These are phyloP conservation scores for Lasiodiplodia sp. DNA, from an alignment of 2,329 filamentous ascomycete genomes.

Conservation along the genomic window DNA sequence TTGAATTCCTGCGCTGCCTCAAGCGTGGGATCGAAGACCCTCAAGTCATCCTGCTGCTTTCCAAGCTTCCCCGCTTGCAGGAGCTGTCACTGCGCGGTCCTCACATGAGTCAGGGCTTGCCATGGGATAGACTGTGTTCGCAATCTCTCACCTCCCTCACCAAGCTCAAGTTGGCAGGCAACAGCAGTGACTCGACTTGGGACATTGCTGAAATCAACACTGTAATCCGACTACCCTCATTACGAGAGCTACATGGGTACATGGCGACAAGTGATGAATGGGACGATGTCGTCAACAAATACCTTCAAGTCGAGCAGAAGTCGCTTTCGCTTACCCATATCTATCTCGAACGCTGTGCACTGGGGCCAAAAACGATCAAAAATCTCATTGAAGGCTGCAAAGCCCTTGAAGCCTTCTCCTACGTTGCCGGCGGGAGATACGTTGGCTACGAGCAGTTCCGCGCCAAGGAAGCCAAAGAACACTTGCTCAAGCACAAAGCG, in stretches of 20 bases:
- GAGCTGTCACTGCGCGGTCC: slow-evolving; percentile 5
- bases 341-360: slow-evolving; percentile 12
- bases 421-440: neutral
- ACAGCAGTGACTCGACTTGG: neutral
- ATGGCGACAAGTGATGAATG: neutral
- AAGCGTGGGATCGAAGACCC: slow-evolving; percentile 14
- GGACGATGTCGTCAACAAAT: neutral
- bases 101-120: neutral
- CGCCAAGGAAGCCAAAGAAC: slow-evolving; percentile 15
- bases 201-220: slow-evolving; percentile 1
- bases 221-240: slow-evolving; percentile 7
- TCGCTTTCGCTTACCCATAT: slow-evolving; percentile 24
- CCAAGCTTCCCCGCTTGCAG: slow-evolving; percentile 17
- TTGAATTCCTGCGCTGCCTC: slow-evolving; percentile 17
- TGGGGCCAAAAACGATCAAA: slow-evolving; percentile 5
- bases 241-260: slow-evolving; percentile 21
- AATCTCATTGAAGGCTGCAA: slow-evolving; percentile 16
- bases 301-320: neutral
- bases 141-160: neutral
- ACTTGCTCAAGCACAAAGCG: slow-evolving; percentile 8
- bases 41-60: slow-evolving; percentile 20
- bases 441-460: slow-evolving; percentile 15
- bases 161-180: slow-evolving; percentile 8
- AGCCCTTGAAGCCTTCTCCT: slow-evolving; percentile 21
- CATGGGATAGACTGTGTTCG: slow-evolving; percentile 5